These are phyloP conservation scores for Phylloporus sp. DNA, from an alignment of 768 basidiomycete species.

Conservation along the genomic window DNA sequence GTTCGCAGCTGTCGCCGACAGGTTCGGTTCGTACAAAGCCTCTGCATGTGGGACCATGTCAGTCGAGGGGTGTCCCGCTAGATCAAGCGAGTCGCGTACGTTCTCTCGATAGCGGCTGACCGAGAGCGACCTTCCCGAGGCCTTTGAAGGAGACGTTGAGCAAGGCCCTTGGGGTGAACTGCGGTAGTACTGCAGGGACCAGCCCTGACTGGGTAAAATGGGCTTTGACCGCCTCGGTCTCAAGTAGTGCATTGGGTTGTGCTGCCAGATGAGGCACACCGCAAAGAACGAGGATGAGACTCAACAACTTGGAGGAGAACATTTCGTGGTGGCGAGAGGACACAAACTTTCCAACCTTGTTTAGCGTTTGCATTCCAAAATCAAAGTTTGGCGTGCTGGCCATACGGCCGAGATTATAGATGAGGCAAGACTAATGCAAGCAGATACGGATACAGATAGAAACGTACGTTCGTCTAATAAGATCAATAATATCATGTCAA, in stretches of 20 bases:
- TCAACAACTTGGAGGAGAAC: slow-evolving; percentile 8
- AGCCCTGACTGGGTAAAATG: slow-evolving; percentile 60
- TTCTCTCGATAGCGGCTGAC: slow-evolving; percentile 53
- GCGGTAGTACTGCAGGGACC: slow-evolving; percentile 56
- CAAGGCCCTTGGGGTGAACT: slow-evolving; percentile 60
- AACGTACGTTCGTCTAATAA: slow-evolving; percentile 21
- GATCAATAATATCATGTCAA: slow-evolving; percentile 23
- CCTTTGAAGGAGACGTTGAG: slow-evolving; percentile 50
- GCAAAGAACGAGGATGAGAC: slow-evolving; percentile 36
- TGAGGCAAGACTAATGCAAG: slow-evolving; percentile 24
- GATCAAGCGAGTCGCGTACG: slow-evolving; percentile 39
- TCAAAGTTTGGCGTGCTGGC: slow-evolving; percentile 20
- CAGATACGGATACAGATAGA: slow-evolving; percentile 34
- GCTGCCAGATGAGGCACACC: slow-evolving; percentile 37
- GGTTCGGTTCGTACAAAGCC: slow-evolving; percentile 48
- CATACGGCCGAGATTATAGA: slow-evolving; percentile 9
- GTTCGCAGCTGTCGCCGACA: slow-evolving; percentile 51
- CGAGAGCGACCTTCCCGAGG: slow-evolving; percentile 49
- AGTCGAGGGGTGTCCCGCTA: not conserved
- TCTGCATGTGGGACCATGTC: slow-evolving; percentile 37
- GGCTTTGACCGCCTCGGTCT: slow-evolving; percentile 59
- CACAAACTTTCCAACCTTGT: not conserved
- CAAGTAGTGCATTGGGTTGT: slow-evolving; percentile 41
- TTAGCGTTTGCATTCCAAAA: slow-evolving; percentile 14
- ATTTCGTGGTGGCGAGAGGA: slow-evolving; percentile 9